phyloP scores from a whole-genome alignment of 768 basidiomycete species.

The Chlorophyllum brunneum region DNA sequence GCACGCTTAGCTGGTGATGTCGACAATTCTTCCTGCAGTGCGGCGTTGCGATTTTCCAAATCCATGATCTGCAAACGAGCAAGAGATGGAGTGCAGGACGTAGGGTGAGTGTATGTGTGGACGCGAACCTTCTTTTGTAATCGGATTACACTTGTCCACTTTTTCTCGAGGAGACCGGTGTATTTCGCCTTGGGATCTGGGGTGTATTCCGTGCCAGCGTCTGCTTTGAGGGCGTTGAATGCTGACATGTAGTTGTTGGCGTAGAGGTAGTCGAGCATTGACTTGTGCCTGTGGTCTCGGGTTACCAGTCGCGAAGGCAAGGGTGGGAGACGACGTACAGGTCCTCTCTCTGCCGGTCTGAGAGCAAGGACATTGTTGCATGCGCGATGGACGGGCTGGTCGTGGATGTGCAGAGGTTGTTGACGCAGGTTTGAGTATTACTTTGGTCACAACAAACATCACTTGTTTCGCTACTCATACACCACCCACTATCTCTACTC shows the following conservation, averaged over 20 bases:
- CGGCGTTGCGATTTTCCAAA: constrained; percentile 78
- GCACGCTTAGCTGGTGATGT: constrained; percentile 47
- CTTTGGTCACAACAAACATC: constrained; percentile 3
- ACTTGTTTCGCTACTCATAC: background rate
- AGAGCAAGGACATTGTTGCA: constrained; percentile 21
- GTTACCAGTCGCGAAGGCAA: constrained; percentile 13
- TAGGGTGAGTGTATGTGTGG: constrained; percentile 5
- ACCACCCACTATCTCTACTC: background rate
- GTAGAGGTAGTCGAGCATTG: constrained; percentile 76
- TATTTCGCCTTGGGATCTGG: constrained; percentile 87
- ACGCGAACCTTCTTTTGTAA: constrained; percentile 84
- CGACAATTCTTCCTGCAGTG: constrained; percentile 70
- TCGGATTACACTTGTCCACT: constrained; percentile 95
- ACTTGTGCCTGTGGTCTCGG: constrained; percentile 55
- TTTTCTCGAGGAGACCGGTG: constrained; percentile 89
- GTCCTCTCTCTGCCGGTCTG: constrained; percentile 25
- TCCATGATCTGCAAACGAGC: constrained; percentile 76
- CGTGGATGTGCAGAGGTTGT: background rate
- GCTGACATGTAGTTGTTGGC: constrained; percentile 61
- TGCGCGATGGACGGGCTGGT: background rate
- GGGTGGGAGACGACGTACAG: constrained; percentile 17
- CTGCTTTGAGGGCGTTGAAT: constrained; percentile 54
- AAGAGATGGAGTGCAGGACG: constrained; percentile 2
- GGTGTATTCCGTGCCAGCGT: constrained; percentile 56
- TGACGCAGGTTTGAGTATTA: constrained; percentile 9